Conservation (phyloP, 768 basidiomycete species). For the Termitomyces sp. region DNA sequence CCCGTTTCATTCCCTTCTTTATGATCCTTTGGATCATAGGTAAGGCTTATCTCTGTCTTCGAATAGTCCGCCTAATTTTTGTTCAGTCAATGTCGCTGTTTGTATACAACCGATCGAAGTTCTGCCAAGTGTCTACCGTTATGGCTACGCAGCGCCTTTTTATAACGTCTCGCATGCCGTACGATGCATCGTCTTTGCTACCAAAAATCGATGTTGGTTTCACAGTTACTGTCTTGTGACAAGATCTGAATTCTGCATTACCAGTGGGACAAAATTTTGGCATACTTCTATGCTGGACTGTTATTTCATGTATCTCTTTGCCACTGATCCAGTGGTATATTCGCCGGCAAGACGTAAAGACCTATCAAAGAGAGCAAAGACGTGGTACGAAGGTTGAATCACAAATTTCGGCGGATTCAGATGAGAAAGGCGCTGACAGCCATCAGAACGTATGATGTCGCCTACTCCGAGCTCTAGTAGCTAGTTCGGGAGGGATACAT, state of each 20-base stretch:
- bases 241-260: not conserved
- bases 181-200: constrained; percentile 60
- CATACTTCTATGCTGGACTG: constrained; percentile 50
- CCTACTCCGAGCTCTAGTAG: not conserved
- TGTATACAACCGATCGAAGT: constrained; percentile 53
- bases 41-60: constrained; percentile 11
- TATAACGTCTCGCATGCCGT: constrained; percentile 63
- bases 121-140: constrained; percentile 53
- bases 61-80: not conserved
- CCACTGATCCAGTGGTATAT: constrained; percentile 43
- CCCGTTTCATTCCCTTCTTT: constrained; percentile 56
- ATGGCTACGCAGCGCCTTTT: constrained; percentile 69
- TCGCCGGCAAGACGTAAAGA: constrained; percentile 16
- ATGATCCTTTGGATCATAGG: constrained; percentile 68
- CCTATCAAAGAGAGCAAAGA: not conserved
- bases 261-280: constrained; percentile 62
- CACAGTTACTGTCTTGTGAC: not conserved
- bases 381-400: not conserved
- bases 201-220: constrained; percentile 34
- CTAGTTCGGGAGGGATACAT: too few species aligned
- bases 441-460: not conserved
- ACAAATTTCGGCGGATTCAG: not conserved
- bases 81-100: constrained; percentile 56
- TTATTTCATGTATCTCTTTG: constrained; percentile 49
- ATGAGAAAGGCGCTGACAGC: not conserved